Evolutionary conservation across 768 basidiomycete species (phyloP).

Genomic region (Agrocybe pediades): DNA sequence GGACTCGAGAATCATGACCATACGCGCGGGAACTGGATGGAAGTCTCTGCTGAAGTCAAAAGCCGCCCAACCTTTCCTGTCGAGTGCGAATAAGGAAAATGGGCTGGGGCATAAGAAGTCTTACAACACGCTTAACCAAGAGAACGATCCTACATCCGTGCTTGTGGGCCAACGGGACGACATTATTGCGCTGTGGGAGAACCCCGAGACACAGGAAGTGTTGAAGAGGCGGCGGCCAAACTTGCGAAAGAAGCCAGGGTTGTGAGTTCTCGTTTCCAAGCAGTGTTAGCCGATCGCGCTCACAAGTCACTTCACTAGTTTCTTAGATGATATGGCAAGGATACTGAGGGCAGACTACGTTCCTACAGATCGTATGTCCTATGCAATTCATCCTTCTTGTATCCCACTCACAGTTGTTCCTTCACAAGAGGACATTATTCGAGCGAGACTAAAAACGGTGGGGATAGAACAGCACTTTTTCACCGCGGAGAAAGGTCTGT

Average conservation of each 20-base stretch:
- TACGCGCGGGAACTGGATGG: slow-evolving; percentile 63
- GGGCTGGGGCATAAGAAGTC: slow-evolving; percentile 14
- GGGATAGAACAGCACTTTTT: slow-evolving; percentile 77
- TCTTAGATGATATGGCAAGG: slow-evolving; percentile 68
- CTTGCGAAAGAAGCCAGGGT: slow-evolving; percentile 67
- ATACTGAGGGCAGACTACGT: slow-evolving; percentile 56
- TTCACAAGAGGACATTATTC: slow-evolving; percentile 63
- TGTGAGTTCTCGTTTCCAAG: slow-evolving; percentile 47
- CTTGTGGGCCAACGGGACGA: slow-evolving; percentile 59
- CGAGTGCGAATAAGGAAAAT: slow-evolving; percentile 10
- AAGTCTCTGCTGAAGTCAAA: slow-evolving; percentile 42
- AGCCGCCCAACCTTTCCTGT: slow-evolving; percentile 5
- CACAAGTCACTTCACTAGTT: slow-evolving; percentile 40
- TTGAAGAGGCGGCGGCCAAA: slow-evolving; percentile 49
- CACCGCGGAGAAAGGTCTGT: slow-evolving; percentile 53
- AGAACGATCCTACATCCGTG: slow-evolving; percentile 51
- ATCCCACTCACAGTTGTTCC: neutral
- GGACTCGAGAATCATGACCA: slow-evolving; percentile 43
- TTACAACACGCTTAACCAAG: slow-evolving; percentile 23
- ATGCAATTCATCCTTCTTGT: neutral
- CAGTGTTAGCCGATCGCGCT: neutral
- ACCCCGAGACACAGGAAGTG: slow-evolving; percentile 51
- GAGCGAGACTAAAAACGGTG: slow-evolving; percentile 71
- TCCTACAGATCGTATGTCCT: slow-evolving; percentile 62
- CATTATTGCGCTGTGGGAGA: slow-evolving; percentile 64